A percentile compares a stretch with the other conserved stretches of the same genome.
Conservation (phyloP, 2,329 filamentous ascomycete species). For the Diaporthe sp. region DNA sequence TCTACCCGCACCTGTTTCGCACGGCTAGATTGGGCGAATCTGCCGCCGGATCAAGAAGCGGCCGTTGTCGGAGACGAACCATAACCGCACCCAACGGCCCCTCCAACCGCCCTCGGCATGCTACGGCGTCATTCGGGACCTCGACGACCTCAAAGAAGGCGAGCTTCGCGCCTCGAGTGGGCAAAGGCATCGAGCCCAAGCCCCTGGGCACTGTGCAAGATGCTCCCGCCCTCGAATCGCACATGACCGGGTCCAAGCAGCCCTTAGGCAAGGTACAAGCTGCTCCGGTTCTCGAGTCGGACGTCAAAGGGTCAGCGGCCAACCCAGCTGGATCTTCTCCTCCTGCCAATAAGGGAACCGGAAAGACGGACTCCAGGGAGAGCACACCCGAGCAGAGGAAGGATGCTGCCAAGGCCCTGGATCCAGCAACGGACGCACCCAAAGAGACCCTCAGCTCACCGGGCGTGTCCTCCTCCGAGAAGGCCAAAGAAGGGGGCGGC, state of each 20-base stretch:
- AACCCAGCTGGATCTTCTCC: background rate
- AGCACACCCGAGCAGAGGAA: slow-evolving; percentile 37
- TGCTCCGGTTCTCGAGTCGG: slow-evolving; percentile 10
- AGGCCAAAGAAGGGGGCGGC: slow-evolving; percentile 37
- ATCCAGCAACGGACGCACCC: slow-evolving; percentile 32
- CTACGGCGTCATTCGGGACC: slow-evolving; percentile 52
- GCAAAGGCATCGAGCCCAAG: slow-evolving; percentile 71
- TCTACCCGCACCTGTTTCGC: slow-evolving; percentile 77
- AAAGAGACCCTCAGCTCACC: slow-evolving; percentile 37
- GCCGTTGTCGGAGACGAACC: slow-evolving; percentile 44
- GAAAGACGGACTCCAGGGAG: slow-evolving; percentile 2
- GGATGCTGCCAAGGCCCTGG: slow-evolving; percentile 35
- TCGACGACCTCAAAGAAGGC: slow-evolving; percentile 54
- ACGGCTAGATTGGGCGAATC: slow-evolving; percentile 60
- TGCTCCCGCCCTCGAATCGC: slow-evolving; percentile 39
- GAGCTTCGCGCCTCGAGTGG: slow-evolving; percentile 66
- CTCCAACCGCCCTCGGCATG: slow-evolving; percentile 37
- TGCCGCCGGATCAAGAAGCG: slow-evolving; percentile 54
- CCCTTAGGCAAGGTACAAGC: slow-evolving; percentile 38
- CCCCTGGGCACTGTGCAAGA: slow-evolving; percentile 42
- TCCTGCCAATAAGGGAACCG: background rate
- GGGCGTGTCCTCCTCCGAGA: slow-evolving; percentile 37
- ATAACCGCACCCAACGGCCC: slow-evolving; percentile 42
- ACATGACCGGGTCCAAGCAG: slow-evolving; percentile 38
- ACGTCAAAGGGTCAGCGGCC: background rate